These are phyloP conservation scores for Penium margaritaceum DNA, from an alignment of 139 green algal genomes.

Conservation along the genomic window DNA sequence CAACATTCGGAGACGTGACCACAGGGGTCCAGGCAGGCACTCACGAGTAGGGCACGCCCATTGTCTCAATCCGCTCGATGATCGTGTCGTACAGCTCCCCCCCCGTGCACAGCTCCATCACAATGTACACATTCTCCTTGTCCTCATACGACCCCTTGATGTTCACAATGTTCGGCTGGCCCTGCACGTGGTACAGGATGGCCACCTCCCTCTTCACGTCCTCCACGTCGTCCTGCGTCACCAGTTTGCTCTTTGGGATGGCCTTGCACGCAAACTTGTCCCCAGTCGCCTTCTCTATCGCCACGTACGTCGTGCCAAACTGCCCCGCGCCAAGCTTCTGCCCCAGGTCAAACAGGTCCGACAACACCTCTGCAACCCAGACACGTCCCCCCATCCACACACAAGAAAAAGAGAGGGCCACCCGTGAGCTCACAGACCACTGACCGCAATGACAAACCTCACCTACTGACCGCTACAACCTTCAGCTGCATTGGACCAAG, in stretches of 20 bases:
- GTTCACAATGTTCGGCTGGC: constrained; percentile 68
- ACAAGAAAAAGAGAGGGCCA: too few species aligned
- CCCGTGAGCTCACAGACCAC: too few species aligned
- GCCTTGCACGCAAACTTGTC: constrained; percentile 28
- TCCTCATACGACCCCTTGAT: constrained; percentile 28
- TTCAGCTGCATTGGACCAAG: too few species aligned
- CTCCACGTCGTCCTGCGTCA: constrained; percentile 14
- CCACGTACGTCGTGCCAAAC: constrained; percentile 16
- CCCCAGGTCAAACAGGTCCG: background rate
- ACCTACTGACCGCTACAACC: too few species aligned
- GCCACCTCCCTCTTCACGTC: constrained; percentile 40
- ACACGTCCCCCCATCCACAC: too few species aligned
- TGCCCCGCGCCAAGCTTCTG: constrained; percentile 18
- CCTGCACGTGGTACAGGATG: constrained; percentile 51
- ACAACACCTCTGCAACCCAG: background rate
- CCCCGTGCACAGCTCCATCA: constrained; percentile 64
- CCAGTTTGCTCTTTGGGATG: constrained; percentile 8
- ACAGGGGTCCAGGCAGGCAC: too few species aligned
- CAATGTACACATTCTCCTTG: constrained; percentile 15
- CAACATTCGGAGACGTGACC: too few species aligned
- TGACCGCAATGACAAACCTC: too few species aligned
- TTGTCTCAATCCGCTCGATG: constrained; percentile 16
- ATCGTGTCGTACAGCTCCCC: constrained; percentile 87
- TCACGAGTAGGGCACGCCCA: constrained; percentile 6
- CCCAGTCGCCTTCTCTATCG: constrained; percentile 8